Percentiles rank a stretch among this genome's conserved stretches.
Conservation (phyloP, 306 rosid genomes). For the Erythrophleum fordii region DNA sequence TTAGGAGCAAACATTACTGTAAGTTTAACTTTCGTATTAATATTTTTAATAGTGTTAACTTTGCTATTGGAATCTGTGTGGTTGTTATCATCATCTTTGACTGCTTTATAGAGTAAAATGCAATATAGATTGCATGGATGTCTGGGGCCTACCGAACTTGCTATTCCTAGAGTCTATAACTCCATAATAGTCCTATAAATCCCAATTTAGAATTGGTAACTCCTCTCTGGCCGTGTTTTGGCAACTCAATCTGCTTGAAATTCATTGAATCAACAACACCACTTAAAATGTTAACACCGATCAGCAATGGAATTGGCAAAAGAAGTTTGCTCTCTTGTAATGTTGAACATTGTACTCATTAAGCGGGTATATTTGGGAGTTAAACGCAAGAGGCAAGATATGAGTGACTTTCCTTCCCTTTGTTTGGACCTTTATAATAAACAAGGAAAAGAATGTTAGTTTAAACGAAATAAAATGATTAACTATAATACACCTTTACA, state of each 20-base stretch:
- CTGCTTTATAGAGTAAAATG: slow-evolving; percentile 22
- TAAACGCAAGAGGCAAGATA: not conserved
- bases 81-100: slow-evolving; percentile 23
- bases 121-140: slow-evolving; percentile 15
- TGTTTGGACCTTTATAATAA: not conserved
- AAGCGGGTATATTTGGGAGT: not conserved
- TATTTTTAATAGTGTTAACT: slow-evolving; percentile 16
- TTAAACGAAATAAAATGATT: not conserved
- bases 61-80: slow-evolving; percentile 32
- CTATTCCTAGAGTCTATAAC: not conserved
- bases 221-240: not conserved
- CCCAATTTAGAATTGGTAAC: not conserved
- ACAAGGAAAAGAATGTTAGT: not conserved
- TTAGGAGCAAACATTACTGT: slow-evolving; percentile 85
- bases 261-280: not conserved
- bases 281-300: not conserved
- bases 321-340: not conserved
- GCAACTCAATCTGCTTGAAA: not conserved
- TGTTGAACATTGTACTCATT: slow-evolving; percentile 32
- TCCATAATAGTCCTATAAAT: slow-evolving; percentile 1
- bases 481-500: not conserved
- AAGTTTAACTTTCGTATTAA: slow-evolving; percentile 51
- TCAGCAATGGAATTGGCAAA: slow-evolving; percentile 4
- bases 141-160: not conserved
- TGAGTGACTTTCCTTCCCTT: not conserved